A percentile compares a stretch with the other conserved stretches of the same genome.
Conservation (phyloP, 2,329 filamentous ascomycete species). For the Pseudocercospora ulei region DNA sequence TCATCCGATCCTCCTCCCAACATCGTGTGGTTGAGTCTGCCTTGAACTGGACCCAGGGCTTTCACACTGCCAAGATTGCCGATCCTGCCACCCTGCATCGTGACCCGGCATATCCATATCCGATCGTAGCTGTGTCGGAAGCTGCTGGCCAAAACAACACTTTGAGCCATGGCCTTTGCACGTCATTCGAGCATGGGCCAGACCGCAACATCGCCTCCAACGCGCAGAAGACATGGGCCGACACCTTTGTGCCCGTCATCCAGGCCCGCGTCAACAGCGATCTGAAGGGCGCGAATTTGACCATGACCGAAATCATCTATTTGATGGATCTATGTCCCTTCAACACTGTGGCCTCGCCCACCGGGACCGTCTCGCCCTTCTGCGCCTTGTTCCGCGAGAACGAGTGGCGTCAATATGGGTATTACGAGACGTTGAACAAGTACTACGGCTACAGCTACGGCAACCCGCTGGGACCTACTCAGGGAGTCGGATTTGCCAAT, state of each 20-base stretch:
- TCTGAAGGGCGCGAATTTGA: constrained; percentile 58
- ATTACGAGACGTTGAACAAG: constrained; percentile 69
- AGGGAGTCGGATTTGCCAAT: constrained; percentile 79
- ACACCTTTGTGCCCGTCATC: constrained; percentile 58
- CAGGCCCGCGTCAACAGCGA: constrained; percentile 58
- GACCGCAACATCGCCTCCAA: constrained; percentile 42
- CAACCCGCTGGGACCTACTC: constrained; percentile 68
- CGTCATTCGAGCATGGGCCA: constrained; percentile 55
- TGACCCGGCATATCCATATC: constrained; percentile 43
- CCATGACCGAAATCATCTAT: constrained; percentile 52
- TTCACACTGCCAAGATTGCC: constrained; percentile 48
- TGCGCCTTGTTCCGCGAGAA: constrained; percentile 68
- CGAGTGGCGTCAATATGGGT: constrained; percentile 72
- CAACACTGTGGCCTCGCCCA: constrained; percentile 59
- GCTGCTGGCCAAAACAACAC: constrained; percentile 63
- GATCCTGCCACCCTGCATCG: constrained; percentile 34
- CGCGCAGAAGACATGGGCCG: constrained; percentile 51
- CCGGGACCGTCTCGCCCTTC: constrained; percentile 54
- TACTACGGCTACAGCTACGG: constrained; percentile 74
- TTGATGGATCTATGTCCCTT: constrained; percentile 89
- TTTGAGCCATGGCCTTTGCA: constrained; percentile 63
- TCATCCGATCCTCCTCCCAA: constrained; percentile 61
- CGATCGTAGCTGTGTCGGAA: constrained; percentile 62
- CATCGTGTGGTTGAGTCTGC: constrained; percentile 65
- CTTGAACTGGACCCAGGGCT: constrained; percentile 64